Base-by-base conservation (phyloP, 805 yeast species). In the Candida dendrica region DNA sequence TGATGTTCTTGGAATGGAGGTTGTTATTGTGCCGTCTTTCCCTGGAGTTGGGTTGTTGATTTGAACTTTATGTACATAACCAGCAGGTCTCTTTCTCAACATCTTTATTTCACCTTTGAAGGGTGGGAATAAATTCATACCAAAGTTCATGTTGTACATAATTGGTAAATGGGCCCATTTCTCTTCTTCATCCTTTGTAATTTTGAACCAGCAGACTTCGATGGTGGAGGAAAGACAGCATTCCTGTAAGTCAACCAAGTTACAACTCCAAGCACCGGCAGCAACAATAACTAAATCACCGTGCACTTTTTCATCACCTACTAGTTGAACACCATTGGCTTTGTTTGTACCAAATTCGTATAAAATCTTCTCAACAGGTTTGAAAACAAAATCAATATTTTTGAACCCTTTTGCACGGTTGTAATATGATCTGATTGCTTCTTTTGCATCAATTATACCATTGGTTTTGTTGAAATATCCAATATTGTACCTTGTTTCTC, bases 251-350 rank as follows among this genome's bases (percentile, higher is more conserved):
- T 47, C 36, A 11, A 48, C 50, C 13, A 48, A 37, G 35, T 45
- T 43, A 10, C 47, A 42, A 37, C 46, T 42, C 52, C 52, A 48
- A 3, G 52, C 46, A 34, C 52, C 52, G 16, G 52, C 43, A 19
- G 48, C 47, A 14, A 47, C 43, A 29, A 48, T 43, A 20, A 47
- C 50, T 14, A 42, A 18, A 15, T 44, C 48, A 20, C 42, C 7
- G 13, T 7, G 4, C n/a, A 44, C 7, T 16, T 17, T 14, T 7
- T 14, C 10, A 4, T 47, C 48, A 31, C 47, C 46, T 13, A 39
- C 43, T 10, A 48, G 38, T 22, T 16, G 16, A 9, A 48, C 41
- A 22, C 50, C 48, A 22, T 26, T 32, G 10, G 50, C 49, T 6
- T 24, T n/a, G 24, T 11, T n/a, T 6, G 46, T 39, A 2, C 37